Percentiles rank a stretch among this genome's conserved stretches.
These are phyloP conservation scores for Massariosphaeria phaeospora DNA, from an alignment of 495 filamentous ascomycete genomes.

Conservation along the genomic window DNA sequence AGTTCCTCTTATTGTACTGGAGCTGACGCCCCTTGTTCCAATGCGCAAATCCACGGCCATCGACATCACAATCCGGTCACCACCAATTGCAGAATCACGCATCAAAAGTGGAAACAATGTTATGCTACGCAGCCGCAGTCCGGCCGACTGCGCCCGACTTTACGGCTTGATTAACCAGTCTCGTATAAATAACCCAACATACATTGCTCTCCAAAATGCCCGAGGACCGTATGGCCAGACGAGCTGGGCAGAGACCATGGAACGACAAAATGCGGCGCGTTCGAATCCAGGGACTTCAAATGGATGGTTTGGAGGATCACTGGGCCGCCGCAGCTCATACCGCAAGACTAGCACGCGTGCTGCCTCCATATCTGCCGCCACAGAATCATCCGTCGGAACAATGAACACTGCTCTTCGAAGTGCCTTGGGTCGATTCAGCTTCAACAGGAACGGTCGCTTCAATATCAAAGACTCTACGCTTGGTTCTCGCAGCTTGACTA, in stretches of 20 bases:
- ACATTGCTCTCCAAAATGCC: conserved; percentile 74
- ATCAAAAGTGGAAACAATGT: conserved; percentile 68
- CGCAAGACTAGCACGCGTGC: conserved; percentile 52
- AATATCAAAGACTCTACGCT: conserved; percentile 67
- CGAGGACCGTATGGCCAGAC: conserved; percentile 42
- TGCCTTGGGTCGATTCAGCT: conserved; percentile 68
- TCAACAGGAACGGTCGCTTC: conserved; percentile 58
- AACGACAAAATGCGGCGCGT: conserved; percentile 40
- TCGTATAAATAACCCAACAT: conserved; percentile 81
- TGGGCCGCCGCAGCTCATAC: conserved; percentile 54
- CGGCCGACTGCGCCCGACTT: conserved; percentile 70
- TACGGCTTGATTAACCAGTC: conserved; percentile 80
- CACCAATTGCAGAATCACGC: conserved; percentile 64
- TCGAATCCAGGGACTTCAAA: conserved; percentile 27
- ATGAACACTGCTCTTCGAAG: conserved; percentile 61
- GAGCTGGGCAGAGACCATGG: conserved; percentile 42
- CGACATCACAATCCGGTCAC: conserved; percentile 88
- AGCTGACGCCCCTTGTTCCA: conserved; percentile 82
- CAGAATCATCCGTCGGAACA: conserved; percentile 53
- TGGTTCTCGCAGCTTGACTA: conserved; percentile 56
- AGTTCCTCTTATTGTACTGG: conserved; percentile 67
- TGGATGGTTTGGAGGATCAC: conserved; percentile 34
- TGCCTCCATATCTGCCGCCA: conserved; percentile 44
- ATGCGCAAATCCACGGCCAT: conserved; percentile 83
- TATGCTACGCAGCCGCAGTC: conserved; percentile 78